A percentile compares a stretch with the other conserved stretches of the same genome.
These are phyloP conservation scores for Tritrichomonas musculus DNA, from an alignment of 208 protist genomes.

Conservation along the genomic window DNA sequence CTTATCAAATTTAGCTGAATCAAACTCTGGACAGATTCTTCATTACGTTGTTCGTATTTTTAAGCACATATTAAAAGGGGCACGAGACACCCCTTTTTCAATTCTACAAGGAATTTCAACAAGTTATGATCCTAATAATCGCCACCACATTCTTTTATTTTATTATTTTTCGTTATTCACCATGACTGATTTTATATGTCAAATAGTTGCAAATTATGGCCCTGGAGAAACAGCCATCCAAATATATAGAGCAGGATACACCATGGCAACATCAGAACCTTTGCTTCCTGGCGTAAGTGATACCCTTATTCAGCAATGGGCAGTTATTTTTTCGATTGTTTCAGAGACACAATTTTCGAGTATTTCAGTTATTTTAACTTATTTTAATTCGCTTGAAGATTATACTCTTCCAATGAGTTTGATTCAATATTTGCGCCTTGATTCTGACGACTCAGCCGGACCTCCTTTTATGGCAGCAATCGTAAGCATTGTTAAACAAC, in stretches of 20 bases:
- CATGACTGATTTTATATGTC: not conserved
- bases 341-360: no score
- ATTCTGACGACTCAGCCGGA: not conserved
- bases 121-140: not conserved
- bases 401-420: not conserved
- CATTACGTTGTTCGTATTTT: not conserved
- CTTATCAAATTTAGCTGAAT: not conserved
- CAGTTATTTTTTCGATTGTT: not conserved
- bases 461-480: not conserved
- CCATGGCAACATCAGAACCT: not conserved
- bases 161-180: not conserved
- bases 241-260: not conserved
- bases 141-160: not conserved
- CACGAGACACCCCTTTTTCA: not conserved
- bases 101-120: not conserved
- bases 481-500: not conserved
- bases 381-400: no score
- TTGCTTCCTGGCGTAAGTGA: not conserved
- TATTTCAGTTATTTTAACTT: not conserved
- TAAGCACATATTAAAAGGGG: not conserved
- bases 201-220: not conserved
- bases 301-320: not conserved
- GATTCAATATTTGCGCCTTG: not conserved
- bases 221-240: not conserved
- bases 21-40: not conserved